Evolutionary conservation across 2,329 filamentous ascomycete species (phyloP), one percentile per base, ranked within the genome.

Genomic region (Anisogramma anomala): DNA sequence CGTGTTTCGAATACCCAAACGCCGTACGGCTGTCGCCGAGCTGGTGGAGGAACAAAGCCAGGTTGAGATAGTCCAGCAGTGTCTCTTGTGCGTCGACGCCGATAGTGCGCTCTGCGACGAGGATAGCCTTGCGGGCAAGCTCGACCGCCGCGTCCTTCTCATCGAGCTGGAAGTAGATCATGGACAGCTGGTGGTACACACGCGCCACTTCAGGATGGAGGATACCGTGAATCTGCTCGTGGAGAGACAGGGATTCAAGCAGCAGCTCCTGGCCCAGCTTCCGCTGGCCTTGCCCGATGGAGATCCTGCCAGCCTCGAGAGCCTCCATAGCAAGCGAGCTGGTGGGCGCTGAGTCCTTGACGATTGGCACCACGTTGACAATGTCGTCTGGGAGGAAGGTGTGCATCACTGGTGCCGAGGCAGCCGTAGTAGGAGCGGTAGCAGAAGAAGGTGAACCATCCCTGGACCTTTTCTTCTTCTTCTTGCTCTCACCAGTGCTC

Each of bases 221-320:
- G 43, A 96, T 93, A 46, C 91, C 91, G 55, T 98, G 98, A 52
- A 98, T 96, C 62, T 98, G 91, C 69, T 98, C 91, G 56, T 98
- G 89, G 32, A 98, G 69, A 33, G 91, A 94, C 46, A 98, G 68
- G 27, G 88, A 95, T 63, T 98, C 91, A n/a, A 96, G 68, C 22
- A 98, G 74, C 42, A 98, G 74, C 62, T 98, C 91, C 62, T 95
- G 88, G 30, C 91, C 91, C 33, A 98, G 77, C 64, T 95, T 91
- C 66, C 84, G 89, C 68, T 98, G 87, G 58, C 85, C 82, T 59
- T 96, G 89, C 53, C 91, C 77, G 47, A 98, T 79, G n/a, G 89
- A 95, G 57, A 98, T 89, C 39, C 88, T 84, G 18, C 91, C 91
- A 43, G 89, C 91, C 62, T 98, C 91, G 32, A 98, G 71, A 11